A percentile compares a stretch with the other conserved stretches of the same genome.
phyloP scores from a whole-genome alignment of 495 filamentous ascomycete species.

The Penicillium longicatenatum region DNA sequence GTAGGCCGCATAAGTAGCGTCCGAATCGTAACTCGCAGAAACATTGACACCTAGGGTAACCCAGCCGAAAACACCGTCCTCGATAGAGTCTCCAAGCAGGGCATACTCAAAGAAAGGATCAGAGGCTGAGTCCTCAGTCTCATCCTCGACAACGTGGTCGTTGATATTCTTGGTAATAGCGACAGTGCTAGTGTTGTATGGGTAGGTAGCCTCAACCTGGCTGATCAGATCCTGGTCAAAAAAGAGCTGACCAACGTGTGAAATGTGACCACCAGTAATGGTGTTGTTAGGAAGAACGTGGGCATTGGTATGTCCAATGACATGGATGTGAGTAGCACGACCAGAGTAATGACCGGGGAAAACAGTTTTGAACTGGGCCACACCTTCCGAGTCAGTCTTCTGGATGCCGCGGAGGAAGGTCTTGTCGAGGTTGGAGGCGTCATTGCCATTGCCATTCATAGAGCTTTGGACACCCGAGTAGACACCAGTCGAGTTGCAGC shows the following conservation, averaged over 20 bases:
- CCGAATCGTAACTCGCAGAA: not conserved
- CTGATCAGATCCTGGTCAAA: constrained; percentile 53
- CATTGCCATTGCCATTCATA: constrained; percentile 28
- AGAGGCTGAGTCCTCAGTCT: not conserved
- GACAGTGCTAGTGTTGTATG: constrained; percentile 57
- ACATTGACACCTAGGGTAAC: not conserved
- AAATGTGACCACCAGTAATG: constrained; percentile 46
- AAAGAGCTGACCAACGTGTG: constrained; percentile 65
- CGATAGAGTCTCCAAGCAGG: not conserved
- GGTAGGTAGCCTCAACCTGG: constrained; percentile 47
- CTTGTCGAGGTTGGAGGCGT: constrained; percentile 43
- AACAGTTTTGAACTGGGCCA: constrained; percentile 48
- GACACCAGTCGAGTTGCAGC: constrained; percentile 55
- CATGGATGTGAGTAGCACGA: constrained; percentile 50
- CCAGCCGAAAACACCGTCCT: not conserved
- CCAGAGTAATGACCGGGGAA: constrained; percentile 57
- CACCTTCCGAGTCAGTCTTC: constrained; percentile 46
- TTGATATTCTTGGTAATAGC: constrained; percentile 44
- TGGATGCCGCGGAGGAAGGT: constrained; percentile 55
- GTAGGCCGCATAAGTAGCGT: not conserved
- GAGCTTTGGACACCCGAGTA: constrained; percentile 40
- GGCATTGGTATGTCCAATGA: constrained; percentile 49
- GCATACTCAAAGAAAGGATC: not conserved
- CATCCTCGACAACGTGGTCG: not conserved
- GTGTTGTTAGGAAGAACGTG: constrained; percentile 49